Base-by-base conservation (phyloP, 1,284 basidiomycete species). In the Apiotrichum gamsii region DNA sequence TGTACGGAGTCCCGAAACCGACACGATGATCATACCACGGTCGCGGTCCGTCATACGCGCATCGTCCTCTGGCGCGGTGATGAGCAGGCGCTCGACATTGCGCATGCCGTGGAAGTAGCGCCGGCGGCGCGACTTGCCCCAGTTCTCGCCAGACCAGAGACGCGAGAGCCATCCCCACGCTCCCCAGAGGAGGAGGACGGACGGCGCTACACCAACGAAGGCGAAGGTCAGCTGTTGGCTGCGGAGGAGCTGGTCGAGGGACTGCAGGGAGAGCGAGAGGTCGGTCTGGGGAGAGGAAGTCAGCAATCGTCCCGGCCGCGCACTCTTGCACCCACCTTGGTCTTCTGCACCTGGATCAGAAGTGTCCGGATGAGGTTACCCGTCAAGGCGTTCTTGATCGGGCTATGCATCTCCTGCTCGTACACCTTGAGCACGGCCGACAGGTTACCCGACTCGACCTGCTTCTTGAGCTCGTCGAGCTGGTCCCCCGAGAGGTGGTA, bases 171-270 rank as follows among this genome's bases (percentile, higher is more conserved):
- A 82, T 5, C 79, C 79, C 10, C 78, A 76, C 8, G 80, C 56
- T 1, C 84, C 76, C 60, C 93, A 93, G 4, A 93, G 78, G 35
- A 97, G 76, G 2, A 84, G 81, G 16, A 97, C 74, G 0, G 87
- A 84, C 1, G 93, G 93, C 0, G 94, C 93, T 13, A 98, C 85
- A 57, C 94, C 94, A 49, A 97, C 91, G 56, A 96, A 96, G 1
- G 88, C 94, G 61, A 98, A 97, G 1, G 95, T 95, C 25, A 98
- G 77, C 69, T 96, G 90, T 72, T 98, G 94, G 3, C 88, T 91
- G 60, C 85, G 88, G 54, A 98, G 82, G 42, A 98, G 77, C 64
- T 86, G 89, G 72, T 98, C 94, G 57, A 73, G 67, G n/a, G 63
- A 96, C 86, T 42, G 88, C 83, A 45, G 82, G 74, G 62, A 96